These are phyloP conservation scores for Anthostomella pinea DNA, from an alignment of 2,329 filamentous ascomycete species.

Conservation along the genomic window DNA sequence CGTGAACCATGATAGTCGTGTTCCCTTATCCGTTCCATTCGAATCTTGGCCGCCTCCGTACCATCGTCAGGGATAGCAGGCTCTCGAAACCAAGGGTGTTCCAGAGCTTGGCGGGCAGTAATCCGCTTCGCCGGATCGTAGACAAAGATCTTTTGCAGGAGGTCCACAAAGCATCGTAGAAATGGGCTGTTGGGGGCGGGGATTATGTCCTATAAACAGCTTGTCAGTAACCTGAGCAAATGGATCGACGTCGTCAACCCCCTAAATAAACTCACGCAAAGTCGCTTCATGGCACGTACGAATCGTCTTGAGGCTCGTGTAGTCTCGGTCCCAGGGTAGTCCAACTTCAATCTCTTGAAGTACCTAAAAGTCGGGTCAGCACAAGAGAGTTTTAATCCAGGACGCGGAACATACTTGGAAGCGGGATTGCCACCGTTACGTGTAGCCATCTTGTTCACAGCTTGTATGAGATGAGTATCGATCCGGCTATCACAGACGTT, in stretches of 20 bases:
- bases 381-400: not conserved
- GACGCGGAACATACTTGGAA: constrained; percentile 50
- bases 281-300: constrained; percentile 69
- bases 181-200: constrained; percentile 58
- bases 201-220: constrained; percentile 58
- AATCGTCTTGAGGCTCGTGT: constrained; percentile 63
- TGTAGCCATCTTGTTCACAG: constrained; percentile 55
- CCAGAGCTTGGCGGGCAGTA: constrained; percentile 62
- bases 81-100: constrained; percentile 68
- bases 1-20: constrained; percentile 33
- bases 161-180: constrained; percentile 60
- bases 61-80: constrained; percentile 62
- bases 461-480: constrained; percentile 55
- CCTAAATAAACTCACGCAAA: constrained; percentile 52
- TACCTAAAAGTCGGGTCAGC: constrained; percentile 47
- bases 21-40: constrained; percentile 50
- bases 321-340: constrained; percentile 63
- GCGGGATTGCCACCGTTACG: constrained; percentile 58
- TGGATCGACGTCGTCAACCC: too few relatives aligned
- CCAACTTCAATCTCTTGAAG: constrained; percentile 63
- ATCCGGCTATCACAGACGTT: constrained; percentile 60
- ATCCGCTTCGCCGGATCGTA: constrained; percentile 65
- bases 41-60: constrained; percentile 65
- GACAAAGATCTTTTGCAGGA: constrained; percentile 64
- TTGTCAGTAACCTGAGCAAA: too few relatives aligned